Evolutionary conservation across 192 early-diverging fungal genomes (phyloP).

Genomic region (Radiomyces spectabilis): DNA sequence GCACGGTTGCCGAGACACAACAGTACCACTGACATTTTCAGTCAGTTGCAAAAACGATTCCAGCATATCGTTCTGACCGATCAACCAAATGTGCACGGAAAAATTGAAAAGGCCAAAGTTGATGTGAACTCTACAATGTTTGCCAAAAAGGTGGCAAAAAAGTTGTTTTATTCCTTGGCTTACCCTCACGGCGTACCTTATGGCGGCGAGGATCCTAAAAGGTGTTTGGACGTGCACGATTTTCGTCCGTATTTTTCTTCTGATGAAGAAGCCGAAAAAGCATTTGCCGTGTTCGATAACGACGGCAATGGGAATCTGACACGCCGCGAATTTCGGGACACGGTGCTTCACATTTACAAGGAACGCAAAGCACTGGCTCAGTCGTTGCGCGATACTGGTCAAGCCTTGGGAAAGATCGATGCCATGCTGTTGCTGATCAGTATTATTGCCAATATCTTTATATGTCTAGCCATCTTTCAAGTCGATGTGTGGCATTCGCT

Average conservation of each 20-base stretch:
- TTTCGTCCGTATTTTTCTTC: conserved; percentile 72
- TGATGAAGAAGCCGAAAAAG: conserved; percentile 61
- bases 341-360: conserved; percentile 73
- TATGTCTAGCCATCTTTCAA: conserved; percentile 41
- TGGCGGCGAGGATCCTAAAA: conserved; percentile 34
- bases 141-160: conserved; percentile 27
- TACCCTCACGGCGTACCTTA: conserved; percentile 1
- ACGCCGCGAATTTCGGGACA: conserved; percentile 72
- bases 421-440: conserved; percentile 49
- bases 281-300: conserved; percentile 83
- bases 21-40: neutral
- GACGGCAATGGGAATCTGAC: conserved; percentile 82
- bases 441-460: conserved; percentile 42
- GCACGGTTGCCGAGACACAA: neutral
- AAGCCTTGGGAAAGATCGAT: conserved; percentile 78
- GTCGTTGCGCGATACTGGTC: conserved; percentile 73
- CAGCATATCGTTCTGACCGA: conserved; percentile 21
- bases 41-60: neutral
- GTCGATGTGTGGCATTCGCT: conserved; percentile 19
- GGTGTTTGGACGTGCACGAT: conserved; percentile 56
- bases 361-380: conserved; percentile 65
- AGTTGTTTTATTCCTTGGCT: conserved; percentile 21
- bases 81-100: conserved; percentile 2
- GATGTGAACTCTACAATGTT: conserved; percentile 27
- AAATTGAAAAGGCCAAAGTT: conserved; percentile 5